These are phyloP conservation scores for Diplodia scrobiculata DNA, from an alignment of 2,329 filamentous ascomycete genomes.

Conservation along the genomic window DNA sequence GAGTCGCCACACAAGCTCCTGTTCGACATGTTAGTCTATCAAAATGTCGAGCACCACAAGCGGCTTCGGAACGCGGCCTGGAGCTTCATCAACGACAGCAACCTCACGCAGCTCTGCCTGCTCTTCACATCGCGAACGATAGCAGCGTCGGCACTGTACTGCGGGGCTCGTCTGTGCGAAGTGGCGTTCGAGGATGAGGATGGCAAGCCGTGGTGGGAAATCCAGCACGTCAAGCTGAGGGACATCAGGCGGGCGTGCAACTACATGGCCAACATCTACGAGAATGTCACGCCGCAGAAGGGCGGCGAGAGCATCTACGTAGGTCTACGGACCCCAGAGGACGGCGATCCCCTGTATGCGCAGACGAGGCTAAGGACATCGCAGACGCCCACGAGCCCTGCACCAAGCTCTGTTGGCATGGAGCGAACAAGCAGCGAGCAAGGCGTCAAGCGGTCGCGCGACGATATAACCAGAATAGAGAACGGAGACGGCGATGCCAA, in stretches of 20 bases:
- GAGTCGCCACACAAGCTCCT: slow-evolving; percentile 85
- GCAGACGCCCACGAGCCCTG: slow-evolving; percentile 33
- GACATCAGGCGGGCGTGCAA: slow-evolving; percentile 74
- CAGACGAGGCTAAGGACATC: slow-evolving; percentile 38
- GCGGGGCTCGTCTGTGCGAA: slow-evolving; percentile 73
- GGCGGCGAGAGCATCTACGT: slow-evolving; percentile 52
- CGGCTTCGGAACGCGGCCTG: slow-evolving; percentile 81
- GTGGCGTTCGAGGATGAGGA: slow-evolving; percentile 72
- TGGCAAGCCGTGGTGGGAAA: slow-evolving; percentile 84
- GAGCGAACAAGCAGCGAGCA: slow-evolving; percentile 37
- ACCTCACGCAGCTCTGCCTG: slow-evolving; percentile 80
- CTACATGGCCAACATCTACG: slow-evolving; percentile 65
- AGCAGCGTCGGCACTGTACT: slow-evolving; percentile 83
- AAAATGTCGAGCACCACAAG: slow-evolving; percentile 77
- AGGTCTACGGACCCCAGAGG: slow-evolving; percentile 47
- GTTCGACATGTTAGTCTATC: slow-evolving; percentile 74
- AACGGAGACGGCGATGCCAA: slow-evolving; percentile 31
- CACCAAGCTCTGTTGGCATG: slow-evolving; percentile 32
- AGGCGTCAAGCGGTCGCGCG: slow-evolving; percentile 34
- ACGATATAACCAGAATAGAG: slow-evolving; percentile 30
- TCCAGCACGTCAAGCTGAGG: slow-evolving; percentile 68
- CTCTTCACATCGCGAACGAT: slow-evolving; percentile 78
- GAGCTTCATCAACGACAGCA: slow-evolving; percentile 91
- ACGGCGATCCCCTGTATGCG: slow-evolving; percentile 39
- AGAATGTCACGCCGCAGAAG: slow-evolving; percentile 45